Evolutionary conservation across 2,329 filamentous ascomycete species (phyloP).

Genomic region (Scedosporium apiospermum): DNA sequence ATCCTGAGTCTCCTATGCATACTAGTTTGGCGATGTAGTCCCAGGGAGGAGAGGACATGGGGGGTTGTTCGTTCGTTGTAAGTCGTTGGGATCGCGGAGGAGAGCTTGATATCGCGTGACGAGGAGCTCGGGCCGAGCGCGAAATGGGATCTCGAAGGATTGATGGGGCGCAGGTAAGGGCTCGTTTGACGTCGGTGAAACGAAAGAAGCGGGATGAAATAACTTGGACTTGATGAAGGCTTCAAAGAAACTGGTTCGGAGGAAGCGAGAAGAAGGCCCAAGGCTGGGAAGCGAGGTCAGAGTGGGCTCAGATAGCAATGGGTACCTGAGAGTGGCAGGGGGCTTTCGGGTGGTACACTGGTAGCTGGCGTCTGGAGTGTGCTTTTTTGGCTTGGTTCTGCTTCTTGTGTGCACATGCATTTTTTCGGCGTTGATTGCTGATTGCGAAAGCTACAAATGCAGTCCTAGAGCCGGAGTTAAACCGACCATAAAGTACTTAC

Average conservation of each 20-base stretch:
- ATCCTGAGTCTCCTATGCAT: constrained; percentile 92
- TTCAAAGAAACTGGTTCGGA: background rate
- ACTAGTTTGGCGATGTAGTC: constrained; percentile 99
- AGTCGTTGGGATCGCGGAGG: constrained; percentile 6
- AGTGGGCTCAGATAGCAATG: background rate
- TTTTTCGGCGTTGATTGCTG: background rate
- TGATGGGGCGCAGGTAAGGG: background rate
- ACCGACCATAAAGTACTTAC: background rate
- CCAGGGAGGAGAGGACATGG: constrained; percentile 66
- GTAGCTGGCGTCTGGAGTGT: background rate
- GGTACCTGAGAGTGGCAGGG: background rate
- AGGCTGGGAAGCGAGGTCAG: background rate
- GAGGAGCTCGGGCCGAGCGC: background rate
- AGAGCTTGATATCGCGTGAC: constrained; percentile 4
- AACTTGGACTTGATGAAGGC: background rate
- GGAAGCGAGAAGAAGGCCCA: background rate
- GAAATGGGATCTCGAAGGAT: background rate
- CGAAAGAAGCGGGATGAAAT: too few species aligned
- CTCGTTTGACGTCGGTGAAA: too few species aligned
- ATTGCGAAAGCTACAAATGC: background rate
- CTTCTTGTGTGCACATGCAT: background rate
- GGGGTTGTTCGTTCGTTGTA: constrained; percentile 7
- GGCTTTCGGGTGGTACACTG: background rate
- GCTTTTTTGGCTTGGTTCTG: background rate
- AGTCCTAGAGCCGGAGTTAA: background rate